Base-by-base conservation (phyloP, 2,329 filamentous ascomycete genomes). In the Alternaria solani region DNA sequence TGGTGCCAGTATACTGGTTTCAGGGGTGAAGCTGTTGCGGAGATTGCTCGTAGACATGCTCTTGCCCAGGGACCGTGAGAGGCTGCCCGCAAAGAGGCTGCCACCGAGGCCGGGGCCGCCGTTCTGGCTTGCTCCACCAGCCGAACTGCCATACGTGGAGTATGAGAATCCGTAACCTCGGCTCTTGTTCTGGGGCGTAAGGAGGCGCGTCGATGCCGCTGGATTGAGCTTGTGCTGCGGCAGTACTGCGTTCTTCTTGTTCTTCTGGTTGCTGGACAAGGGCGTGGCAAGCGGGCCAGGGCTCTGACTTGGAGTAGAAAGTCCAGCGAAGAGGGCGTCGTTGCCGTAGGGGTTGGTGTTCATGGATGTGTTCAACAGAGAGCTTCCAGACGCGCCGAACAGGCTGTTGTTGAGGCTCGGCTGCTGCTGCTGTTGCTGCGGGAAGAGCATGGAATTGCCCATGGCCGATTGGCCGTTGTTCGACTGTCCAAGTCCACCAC, bases 211-310 rank as follows among this genome's bases (percentile, higher is more conserved):
- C 8, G 91, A 89, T 34, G 92, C 92, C 47, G 88, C 87, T 0
- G 93, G 92, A 47, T 93, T 94, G 66, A 96, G 86, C 80, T 94
- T 95, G 82, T 94, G 93, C 75, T 95, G 89, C 3, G 93, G 93
- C 55, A 97, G 81, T 43, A 94, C 91, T 9, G 91, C 90, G 65
- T 87, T 89, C 75, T 93, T 91, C 78, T 91, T 92, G 57, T 89
- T 85, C 80, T 93, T 94, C 78, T 88, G 89, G 55, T 84, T 87
- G 65, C 89, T 90, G 8, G 89, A 91, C 12, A 98, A 84, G 0
- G 96, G 95, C 0, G 94, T 98, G 8, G 94, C 95, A 65, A 99
- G 85, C 3, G 96, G 95, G 2, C 95, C 95, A 3, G 93, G 91
- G 71, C 93, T 86, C 52, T 93, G 77, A 78, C 85, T 81, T 80